Base-by-base conservation (phyloP, 345 rosid genomes). In the Gossypium raimondii region DNA sequence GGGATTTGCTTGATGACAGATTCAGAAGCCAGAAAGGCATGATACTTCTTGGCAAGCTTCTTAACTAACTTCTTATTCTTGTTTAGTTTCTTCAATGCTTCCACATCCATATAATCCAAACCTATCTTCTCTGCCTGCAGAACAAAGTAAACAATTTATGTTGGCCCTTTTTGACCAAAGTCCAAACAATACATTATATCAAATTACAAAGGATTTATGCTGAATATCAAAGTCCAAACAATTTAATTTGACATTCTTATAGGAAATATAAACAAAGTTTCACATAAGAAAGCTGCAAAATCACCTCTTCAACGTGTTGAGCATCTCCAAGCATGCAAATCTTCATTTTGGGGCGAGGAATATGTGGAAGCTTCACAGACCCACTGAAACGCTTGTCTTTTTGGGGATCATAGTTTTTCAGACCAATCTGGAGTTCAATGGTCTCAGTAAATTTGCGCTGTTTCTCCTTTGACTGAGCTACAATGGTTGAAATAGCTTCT, bases 281-380 rank as follows among this genome's bases (percentile, higher is more conserved):
- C 18, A 55, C 59, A 8, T 10, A 12, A 45, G 18, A 43, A 52
- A 48, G 47, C 8, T 0, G 34, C 3, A 11, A 14, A 20, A 11
- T 74, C 65, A 93, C 97, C 97, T 92, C 92, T 78, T 93, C 98
- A 9, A 94, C 97, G 41, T 92, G 97, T 77, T 89, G 98, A 7
- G 97, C 97, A 65, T 94, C 98, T 59, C 98, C 98, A 53, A 94
- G 94, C 97, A 92, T 94, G 85, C 98, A 93, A n/a, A 93, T 87
- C 82, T 89, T 91, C 97, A 91, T 91, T 84, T 92, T 91, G 1
- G 97, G 94, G 43, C 98, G 91, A 5, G 98, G 98, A 69, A 93
- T 88, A 80, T 92, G 97, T 10, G 97, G 98, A 83, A 93, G 67
- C 81, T 92, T 93, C 0, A 93, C 98, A 0, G 97, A 89, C 1